A percentile compares a stretch with the other conserved stretches of the same genome.
phyloP scores from a whole-genome alignment of 768 basidiomycete species.

The Suillus cothurnatus region DNA sequence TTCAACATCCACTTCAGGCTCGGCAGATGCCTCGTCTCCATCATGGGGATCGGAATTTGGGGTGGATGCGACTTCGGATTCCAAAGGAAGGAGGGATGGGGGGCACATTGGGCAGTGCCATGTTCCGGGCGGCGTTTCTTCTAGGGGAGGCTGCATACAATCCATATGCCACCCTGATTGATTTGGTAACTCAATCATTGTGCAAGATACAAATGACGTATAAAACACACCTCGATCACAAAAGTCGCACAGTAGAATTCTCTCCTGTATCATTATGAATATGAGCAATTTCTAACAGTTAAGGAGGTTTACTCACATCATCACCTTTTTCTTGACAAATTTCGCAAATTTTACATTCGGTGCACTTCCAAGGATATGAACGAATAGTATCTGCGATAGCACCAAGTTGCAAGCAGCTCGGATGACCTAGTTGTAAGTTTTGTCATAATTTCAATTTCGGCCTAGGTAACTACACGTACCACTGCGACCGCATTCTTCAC shows the following conservation, averaged over 20 bases:
- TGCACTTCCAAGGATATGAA: conserved; percentile 84
- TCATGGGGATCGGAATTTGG: conserved; percentile 29
- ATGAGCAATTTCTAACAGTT: conserved; percentile 15
- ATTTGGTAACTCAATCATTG: conserved; percentile 12
- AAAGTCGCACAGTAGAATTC: conserved; percentile 88
- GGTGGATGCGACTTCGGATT: conserved; percentile 7
- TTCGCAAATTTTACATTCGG: conserved; percentile 92
- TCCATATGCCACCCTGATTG: conserved; percentile 79
- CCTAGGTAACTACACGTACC: conserved; percentile 47
- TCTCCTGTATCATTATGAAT: conserved; percentile 51
- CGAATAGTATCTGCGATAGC: conserved; percentile 62
- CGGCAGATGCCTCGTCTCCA: conserved; percentile 16
- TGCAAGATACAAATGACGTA: background rate
- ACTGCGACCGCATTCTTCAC: conserved; percentile 80
- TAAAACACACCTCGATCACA: conserved; percentile 79
- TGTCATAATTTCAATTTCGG: conserved; percentile 8
- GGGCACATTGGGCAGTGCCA: conserved; percentile 78
- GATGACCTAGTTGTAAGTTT: conserved; percentile 60
- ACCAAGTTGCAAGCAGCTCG: conserved; percentile 75
- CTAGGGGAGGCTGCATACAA: conserved; percentile 74
- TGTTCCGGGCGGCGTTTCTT: conserved; percentile 69
- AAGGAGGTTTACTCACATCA: conserved; percentile 62
- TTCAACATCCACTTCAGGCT: conserved; percentile 36
- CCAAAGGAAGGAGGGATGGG: conserved; percentile 23
- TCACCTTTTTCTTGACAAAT: conserved; percentile 83